A percentile compares a stretch with the other conserved stretches of the same genome.
These are phyloP conservation scores for Solanum hybrid DNA, from an alignment of 305 asterid genomes.

Conservation along the genomic window DNA sequence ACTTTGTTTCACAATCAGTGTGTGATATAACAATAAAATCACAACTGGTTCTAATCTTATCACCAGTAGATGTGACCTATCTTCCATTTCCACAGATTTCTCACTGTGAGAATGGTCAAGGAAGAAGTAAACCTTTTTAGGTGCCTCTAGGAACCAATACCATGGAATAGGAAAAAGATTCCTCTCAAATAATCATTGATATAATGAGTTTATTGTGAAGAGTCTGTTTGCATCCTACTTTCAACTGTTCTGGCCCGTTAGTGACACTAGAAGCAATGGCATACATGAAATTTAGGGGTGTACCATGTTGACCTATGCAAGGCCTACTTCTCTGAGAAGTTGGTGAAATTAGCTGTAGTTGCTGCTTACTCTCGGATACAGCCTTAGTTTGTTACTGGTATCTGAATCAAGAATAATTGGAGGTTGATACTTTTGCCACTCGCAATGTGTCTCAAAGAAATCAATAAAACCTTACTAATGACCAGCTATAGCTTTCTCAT, in stretches of 20 bases:
- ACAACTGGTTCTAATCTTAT: neutral
- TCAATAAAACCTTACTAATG: neutral
- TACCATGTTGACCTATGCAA: neutral
- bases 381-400: neutral
- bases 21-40: neutral
- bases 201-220: neutral
- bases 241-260: neutral
- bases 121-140: neutral
- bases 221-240: neutral
- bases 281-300: neutral
- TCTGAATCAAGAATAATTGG: neutral
- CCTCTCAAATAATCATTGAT: neutral
- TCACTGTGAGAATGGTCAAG: neutral
- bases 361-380: neutral
- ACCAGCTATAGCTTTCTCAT: neutral
- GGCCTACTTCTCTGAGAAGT: neutral
- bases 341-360: neutral
- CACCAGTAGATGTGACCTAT: neutral
- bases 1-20: neutral
- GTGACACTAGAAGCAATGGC: neutral
- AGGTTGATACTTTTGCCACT: neutral
- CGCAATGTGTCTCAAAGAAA: neutral
- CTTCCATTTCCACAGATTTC: neutral
- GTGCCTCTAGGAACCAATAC: neutral
- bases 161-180: neutral